Percentiles rank a stretch among this genome's conserved stretches.
phyloP scores from a whole-genome alignment of 169 alveolate species.

The Plasmodium sp. region DNA sequence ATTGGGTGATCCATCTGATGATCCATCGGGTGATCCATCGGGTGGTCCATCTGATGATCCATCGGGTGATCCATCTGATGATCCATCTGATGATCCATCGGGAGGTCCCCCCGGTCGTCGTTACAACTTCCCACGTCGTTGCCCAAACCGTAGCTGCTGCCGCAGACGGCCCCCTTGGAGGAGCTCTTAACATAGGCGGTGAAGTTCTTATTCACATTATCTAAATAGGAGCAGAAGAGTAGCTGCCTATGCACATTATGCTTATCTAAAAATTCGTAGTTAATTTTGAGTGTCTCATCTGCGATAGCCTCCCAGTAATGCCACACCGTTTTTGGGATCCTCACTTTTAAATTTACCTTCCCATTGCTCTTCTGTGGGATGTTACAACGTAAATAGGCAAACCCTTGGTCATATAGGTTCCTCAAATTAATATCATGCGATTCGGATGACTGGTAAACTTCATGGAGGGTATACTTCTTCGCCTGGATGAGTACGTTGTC shows the following conservation, averaged over 20 bases:
- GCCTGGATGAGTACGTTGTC: constrained; percentile 81
- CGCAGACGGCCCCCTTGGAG: background rate
- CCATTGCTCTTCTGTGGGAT: constrained; percentile 79
- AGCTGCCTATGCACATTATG: constrained; percentile 33
- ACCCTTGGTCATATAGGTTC: constrained; percentile 80
- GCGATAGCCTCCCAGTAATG: constrained; percentile 83
- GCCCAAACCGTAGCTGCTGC: background rate
- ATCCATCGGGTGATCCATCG: no score
- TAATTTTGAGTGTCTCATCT: constrained; percentile 74
- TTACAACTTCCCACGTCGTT: background rate
- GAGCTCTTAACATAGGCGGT: constrained; percentile 24
- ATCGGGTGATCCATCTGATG: no score
- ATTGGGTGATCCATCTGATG: background rate
- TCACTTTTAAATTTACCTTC: constrained; percentile 75
- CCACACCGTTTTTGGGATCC: constrained; percentile 82
- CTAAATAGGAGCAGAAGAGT: constrained; percentile 31
- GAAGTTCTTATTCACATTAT: constrained; percentile 35
- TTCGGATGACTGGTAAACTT: constrained; percentile 74
- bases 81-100: no score
- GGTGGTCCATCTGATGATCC: no score
- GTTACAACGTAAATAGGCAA: constrained; percentile 79
- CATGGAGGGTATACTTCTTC: constrained; percentile 77
- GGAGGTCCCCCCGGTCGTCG: background rate
- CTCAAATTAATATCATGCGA: constrained; percentile 75
- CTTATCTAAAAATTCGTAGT: constrained; percentile 71